Percentiles rank a stretch among this genome's conserved stretches.
Conservation (phyloP, 805 yeast genomes). For the Komagataella pseudopastoris region DNA sequence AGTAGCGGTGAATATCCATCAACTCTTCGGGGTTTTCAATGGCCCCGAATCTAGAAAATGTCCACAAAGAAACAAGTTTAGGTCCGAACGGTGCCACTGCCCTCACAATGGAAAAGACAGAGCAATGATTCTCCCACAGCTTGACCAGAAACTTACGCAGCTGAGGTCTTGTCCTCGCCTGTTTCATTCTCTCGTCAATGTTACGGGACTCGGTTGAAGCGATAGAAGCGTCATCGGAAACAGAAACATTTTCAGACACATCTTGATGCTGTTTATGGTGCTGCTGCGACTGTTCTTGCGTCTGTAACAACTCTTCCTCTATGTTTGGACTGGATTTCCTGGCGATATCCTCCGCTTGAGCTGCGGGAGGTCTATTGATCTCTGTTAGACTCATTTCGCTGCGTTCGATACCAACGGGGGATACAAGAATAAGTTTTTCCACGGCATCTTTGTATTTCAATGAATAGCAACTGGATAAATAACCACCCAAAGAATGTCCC, state of each 20-base stretch:
- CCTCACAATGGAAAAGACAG: conserved; percentile 42
- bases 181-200: conserved; percentile 6
- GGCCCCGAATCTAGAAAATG: conserved; percentile 29
- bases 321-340: conserved; percentile 16
- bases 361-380: conserved; percentile 2
- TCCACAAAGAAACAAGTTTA: conserved; percentile 37
- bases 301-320: conserved; percentile 16
- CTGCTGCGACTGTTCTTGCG: conserved; percentile 4
- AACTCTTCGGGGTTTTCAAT: conserved; percentile 15
- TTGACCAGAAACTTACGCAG: conserved; percentile 21
- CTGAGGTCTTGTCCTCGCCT: conserved; percentile 19
- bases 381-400: conserved; percentile 31
- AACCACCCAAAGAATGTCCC: conserved; percentile 76
- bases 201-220: conserved; percentile 9
- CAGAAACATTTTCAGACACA: not conserved
- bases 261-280: conserved; percentile 1
- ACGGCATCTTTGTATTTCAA: conserved; percentile 30
- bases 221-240: conserved; percentile 4
- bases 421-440: conserved; percentile 43
- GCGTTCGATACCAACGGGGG: conserved; percentile 72
- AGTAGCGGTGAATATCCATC: conserved; percentile 36
- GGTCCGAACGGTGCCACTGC: conserved; percentile 41
- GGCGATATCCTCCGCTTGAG: conserved; percentile 9
- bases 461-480: conserved; percentile 54
- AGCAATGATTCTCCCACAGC: conserved; percentile 39